A percentile compares a stretch with the other conserved stretches of the same genome.
Evolutionary conservation across 2,329 filamentous ascomycete species (phyloP).

Genomic region (Raffaelea deltoideospora): DNA sequence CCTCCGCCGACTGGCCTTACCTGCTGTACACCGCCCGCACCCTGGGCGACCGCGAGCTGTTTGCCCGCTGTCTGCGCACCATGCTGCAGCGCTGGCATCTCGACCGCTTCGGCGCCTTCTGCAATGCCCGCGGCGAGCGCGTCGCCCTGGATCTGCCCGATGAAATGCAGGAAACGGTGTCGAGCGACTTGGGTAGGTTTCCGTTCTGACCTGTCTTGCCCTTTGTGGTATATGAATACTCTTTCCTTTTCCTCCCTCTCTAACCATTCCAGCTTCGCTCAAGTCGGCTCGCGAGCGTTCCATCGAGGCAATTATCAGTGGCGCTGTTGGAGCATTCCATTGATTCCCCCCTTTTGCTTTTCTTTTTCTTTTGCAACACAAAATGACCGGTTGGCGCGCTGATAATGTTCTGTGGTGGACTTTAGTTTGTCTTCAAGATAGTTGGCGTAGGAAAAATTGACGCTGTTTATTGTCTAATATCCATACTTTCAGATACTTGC

Average conservation of each 20-base stretch:
- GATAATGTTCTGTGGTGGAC: no score
- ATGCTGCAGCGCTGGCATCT: constrained; percentile 7
- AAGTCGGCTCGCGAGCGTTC: constrained; percentile 2
- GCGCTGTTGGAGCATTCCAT: neutral
- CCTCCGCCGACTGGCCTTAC: constrained; percentile 3
- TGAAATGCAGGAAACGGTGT: constrained; percentile 2
- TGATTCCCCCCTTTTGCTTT: no score
- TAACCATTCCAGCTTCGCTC: constrained; percentile 1
- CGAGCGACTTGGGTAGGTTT: constrained; percentile 4
- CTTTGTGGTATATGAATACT: no score
- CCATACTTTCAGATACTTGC: no score
- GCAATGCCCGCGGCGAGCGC: constrained; percentile 1
- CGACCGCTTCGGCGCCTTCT: constrained; percentile 2
- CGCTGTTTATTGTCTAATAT: no score
- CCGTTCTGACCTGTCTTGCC: no score
- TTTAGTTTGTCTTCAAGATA: neutral
- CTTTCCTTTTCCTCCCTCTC: neutral
- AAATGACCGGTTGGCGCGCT: no score
- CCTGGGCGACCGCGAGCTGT: constrained; percentile 2
- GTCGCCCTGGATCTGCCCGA: neutral
- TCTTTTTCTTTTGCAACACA: no score
- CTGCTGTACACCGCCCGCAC: constrained; percentile 6
- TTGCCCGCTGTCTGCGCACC: constrained; percentile 3
- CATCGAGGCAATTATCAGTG: constrained; percentile 1
- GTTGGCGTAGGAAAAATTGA: no score